Evolutionary conservation across 2,329 filamentous ascomycete genomes (phyloP), one percentile per base, ranked within the genome.

Genomic region (Colletotrichum limetticola): DNA sequence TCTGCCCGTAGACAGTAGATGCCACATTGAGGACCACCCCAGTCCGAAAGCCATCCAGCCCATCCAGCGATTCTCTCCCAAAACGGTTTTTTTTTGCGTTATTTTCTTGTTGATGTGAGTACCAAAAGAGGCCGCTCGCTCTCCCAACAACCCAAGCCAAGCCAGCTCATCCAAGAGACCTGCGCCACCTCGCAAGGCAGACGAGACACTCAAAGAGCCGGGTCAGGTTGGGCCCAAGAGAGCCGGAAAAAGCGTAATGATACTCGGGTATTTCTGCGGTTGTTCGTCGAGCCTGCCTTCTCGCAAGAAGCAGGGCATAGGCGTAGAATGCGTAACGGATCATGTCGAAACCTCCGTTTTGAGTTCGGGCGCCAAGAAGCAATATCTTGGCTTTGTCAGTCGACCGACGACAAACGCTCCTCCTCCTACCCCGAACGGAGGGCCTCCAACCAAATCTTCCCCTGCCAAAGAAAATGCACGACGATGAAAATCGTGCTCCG

Each of bases 201-300:
- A 63, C 28, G 5, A 28, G 42, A 60, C 14, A 8, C 49, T 22
- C 24, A 46, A 26, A 14, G 8, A 53, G 56, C 55, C 12, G 46
- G 19, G 16, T n/a, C 8, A 49, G 14, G 26, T 24, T 22, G n/a
- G 12, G 42, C 22, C 57, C 16, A 52, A 55, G 32, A 65, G 24
- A 35, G 49, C 26, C 46, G 16, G 30, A 24, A 32, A n/a, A 49
- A 35, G 19, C 60, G 19, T 71, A 61, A 53, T 73, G 61, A 73
- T 73, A 73, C 71, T 71, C 66, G 71, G 71, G 71, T 73, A 73
- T 73, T 73, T 71, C 71, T 73, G 71, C 61, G 66, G 71, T 70
- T 55, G 66, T 71, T 58, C 67, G 66, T 73, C 60, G 71, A 65
- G 71, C 60, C 71, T 70, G 71, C 56, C 56, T n/a, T 61, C 32